Evolutionary conservation across 306 rosid genomes (phyloP), one percentile per base, ranked within the genome.

Genomic region (Hippophae rhamnoides): DNA sequence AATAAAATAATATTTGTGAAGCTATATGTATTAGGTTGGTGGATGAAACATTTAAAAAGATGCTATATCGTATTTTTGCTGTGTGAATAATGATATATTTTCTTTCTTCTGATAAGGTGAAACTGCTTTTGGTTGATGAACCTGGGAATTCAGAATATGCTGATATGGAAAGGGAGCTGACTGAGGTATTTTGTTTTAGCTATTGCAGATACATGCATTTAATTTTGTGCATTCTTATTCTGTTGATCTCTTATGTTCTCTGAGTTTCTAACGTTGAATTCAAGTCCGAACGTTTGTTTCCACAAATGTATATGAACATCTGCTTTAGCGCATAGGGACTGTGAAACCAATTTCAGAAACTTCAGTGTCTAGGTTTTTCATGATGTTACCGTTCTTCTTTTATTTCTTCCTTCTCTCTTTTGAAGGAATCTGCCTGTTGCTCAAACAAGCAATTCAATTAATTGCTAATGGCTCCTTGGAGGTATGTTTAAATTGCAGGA

Each of bases 81-180:
- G 9, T 38, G 54, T 13, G 41, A 43, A 6, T 62, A 49, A 54
- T 42, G 48, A 63, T 55, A 52, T 73, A 58, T 47, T 55, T 27
- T 9, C 52, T 48, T 13, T 42, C 42, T 63, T 31, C 62, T 58
- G 45, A 44, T 68, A 87, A 92, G 98, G 95, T 92, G 45, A 82
- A 82, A 68, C 78, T 81, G 59, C 78, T 85, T 40, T 62, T 92
- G 62, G 84, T 60, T 43, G 85, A 81, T 56, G 95, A 88, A 43
- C 93, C 98, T 38, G 74, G 74, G 13, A 92, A 87, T 75, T 58
- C 89, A 8, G 96, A 87, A 57, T 87, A 85, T 80, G 89, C 67
- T 43, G 98, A 92, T 63, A 83, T 92, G 98, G 96, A 85, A 81
- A 87, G 81, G 69, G 98, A 92, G 75, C 92, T 92, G 67, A 63